Conservation (phyloP, 306 rosid genomes). For the Vigna trinervia region DNA sequence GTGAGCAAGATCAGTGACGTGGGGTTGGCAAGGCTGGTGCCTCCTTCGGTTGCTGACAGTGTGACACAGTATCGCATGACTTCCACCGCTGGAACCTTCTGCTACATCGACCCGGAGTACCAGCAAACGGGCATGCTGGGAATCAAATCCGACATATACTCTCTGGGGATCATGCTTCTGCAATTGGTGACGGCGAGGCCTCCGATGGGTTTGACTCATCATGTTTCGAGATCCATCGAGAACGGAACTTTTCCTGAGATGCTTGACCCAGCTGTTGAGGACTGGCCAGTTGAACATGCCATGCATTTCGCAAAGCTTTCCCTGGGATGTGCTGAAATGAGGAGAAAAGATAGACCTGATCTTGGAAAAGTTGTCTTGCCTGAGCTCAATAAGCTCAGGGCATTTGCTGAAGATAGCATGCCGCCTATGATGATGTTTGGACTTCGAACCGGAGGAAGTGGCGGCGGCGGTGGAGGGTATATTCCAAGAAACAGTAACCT, state of each 20-base stretch:
- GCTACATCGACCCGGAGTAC: conserved; percentile 96
- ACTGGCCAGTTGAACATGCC: conserved; percentile 84
- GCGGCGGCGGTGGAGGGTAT: background rate
- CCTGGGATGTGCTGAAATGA: conserved; percentile 87
- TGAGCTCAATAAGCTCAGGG: conserved; percentile 71
- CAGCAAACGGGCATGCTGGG: conserved; percentile 95
- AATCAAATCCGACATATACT: conserved; percentile 85
- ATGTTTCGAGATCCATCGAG: conserved; percentile 67
- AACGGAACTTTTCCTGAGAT: conserved; percentile 67
- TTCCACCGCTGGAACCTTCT: conserved; percentile 91
- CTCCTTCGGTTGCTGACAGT: conserved; percentile 73
- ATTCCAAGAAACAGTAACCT: conserved; percentile 4
- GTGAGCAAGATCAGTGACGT: conserved; percentile 98
- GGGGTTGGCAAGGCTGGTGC: conserved; percentile 97
- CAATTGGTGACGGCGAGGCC: conserved; percentile 80
- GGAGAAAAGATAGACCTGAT: conserved; percentile 87
- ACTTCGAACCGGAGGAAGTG: background rate
- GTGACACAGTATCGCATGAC: conserved; percentile 93
- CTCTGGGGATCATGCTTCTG: conserved; percentile 87
- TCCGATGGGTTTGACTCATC: conserved; percentile 92
- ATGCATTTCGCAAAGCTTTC: conserved; percentile 68
- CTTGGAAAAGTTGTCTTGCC: conserved; percentile 82
- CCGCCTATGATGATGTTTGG: conserved; percentile 38
- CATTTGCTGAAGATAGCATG: conserved; percentile 63
- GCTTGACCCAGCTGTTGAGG: conserved; percentile 75